Conservation (phyloP, 2,329 filamentous ascomycete genomes). For the Malbranchea zuffiana region DNA sequence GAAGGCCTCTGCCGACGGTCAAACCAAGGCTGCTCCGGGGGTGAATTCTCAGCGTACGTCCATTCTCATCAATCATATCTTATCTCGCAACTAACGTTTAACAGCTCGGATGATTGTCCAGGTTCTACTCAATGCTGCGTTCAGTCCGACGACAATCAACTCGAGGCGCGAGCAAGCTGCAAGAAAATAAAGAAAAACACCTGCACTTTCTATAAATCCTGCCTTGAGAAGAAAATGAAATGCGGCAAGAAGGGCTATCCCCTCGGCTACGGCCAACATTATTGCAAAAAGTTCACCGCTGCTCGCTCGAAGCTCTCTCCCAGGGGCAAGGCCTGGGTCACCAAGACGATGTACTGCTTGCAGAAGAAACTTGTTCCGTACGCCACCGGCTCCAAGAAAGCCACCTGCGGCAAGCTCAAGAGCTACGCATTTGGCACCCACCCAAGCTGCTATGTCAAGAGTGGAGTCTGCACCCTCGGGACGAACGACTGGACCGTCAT, state of each 20-base stretch:
- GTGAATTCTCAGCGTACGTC: slow-evolving; percentile 1
- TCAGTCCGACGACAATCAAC: neutral
- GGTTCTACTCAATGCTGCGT: neutral
- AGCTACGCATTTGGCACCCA: slow-evolving; percentile 18
- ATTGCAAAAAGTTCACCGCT: slow-evolving; percentile 19
- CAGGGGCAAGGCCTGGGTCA: slow-evolving; percentile 20
- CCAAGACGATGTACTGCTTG: slow-evolving; percentile 21
- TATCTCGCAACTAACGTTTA: too few relatives aligned
- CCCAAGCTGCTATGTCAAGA: slow-evolving; percentile 18
- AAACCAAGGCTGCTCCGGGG: neutral
- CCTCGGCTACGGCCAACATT: slow-evolving; percentile 22
- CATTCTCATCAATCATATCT: neutral
- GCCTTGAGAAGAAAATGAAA: slow-evolving; percentile 17
- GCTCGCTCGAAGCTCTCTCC: slow-evolving; percentile 13
- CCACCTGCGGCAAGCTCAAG: slow-evolving; percentile 15
- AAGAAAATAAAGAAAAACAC: slow-evolving; percentile 17
- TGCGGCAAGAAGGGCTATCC: slow-evolving; percentile 23
- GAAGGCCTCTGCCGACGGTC: neutral
- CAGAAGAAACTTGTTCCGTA: slow-evolving; percentile 20
- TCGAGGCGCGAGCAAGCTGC: slow-evolving; percentile 4
- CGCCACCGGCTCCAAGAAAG: slow-evolving; percentile 11
- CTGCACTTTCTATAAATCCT: slow-evolving; percentile 22
- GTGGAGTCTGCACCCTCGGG: slow-evolving; percentile 17
- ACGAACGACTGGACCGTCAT: slow-evolving; percentile 17
- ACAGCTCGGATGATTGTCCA: neutral